Percentiles rank a stretch among this genome's conserved stretches.
These are phyloP conservation scores for Gossypium davidsonii DNA, from an alignment of 441 rosid species.

Conservation along the genomic window DNA sequence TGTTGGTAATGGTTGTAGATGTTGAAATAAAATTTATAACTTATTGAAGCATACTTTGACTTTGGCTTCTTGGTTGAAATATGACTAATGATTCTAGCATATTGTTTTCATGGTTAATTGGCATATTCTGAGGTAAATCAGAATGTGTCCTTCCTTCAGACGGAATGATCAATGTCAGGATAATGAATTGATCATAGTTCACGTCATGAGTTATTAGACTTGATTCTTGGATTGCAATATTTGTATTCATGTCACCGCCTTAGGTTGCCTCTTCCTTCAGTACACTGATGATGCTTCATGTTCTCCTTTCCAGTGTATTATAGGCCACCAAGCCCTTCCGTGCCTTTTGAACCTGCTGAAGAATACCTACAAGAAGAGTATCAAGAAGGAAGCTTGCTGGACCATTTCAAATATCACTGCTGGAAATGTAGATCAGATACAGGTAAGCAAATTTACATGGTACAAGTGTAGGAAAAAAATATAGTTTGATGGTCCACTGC, in stretches of 20 bases:
- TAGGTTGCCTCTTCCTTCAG: conserved; percentile 11
- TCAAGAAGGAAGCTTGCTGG: conserved; percentile 65
- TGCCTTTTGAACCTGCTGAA: conserved; percentile 35
- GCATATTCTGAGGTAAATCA: background rate
- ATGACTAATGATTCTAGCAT: background rate
- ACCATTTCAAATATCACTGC: conserved; percentile 64
- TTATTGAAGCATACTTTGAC: background rate
- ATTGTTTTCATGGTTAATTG: background rate
- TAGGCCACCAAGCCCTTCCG: conserved; percentile 37
- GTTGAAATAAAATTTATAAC: background rate
- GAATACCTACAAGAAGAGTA: conserved; percentile 44
- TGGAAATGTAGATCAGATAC: conserved; percentile 49
- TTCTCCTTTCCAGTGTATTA: conserved; percentile 32
- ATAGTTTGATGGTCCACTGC: background rate
- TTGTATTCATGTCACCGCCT: background rate
- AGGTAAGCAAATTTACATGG: conserved; percentile 28
- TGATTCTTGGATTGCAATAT: background rate
- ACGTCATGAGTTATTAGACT: too few relatives aligned
- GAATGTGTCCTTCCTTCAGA: too few relatives aligned
- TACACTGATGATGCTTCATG: conserved; percentile 15
- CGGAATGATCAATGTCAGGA: too few relatives aligned
- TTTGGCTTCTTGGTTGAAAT: background rate
- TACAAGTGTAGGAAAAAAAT: background rate
- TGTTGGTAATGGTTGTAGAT: background rate
- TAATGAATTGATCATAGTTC: too few relatives aligned